A percentile compares a stretch with the other conserved stretches of the same genome.
phyloP scores from a whole-genome alignment of 2,329 filamentous ascomycete genomes.

The Botryotinia convoluta region DNA sequence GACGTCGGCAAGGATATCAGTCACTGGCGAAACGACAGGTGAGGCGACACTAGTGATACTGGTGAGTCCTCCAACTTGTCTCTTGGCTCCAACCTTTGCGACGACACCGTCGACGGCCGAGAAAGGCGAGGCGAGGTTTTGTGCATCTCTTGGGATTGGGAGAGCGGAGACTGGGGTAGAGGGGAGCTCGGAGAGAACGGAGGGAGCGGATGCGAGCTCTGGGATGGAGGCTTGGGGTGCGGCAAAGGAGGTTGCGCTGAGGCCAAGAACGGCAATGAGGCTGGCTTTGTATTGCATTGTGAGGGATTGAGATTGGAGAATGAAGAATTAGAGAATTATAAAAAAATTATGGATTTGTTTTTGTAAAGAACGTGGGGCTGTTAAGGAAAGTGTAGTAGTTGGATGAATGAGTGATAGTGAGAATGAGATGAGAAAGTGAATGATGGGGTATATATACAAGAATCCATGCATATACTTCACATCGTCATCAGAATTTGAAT shows the following conservation, averaged over 20 bases:
- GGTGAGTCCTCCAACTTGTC: neutral
- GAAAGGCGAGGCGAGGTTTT: neutral
- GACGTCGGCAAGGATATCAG: too few species aligned
- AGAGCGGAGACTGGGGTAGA: neutral
- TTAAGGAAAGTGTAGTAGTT: neutral
- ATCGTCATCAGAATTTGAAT: neutral
- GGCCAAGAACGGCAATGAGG: conserved; percentile 5
- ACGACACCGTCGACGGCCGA: too few species aligned
- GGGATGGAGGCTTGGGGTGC: neutral
- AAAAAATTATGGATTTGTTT: neutral
- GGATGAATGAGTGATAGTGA: neutral
- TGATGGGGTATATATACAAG: neutral
- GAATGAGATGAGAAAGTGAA: neutral
- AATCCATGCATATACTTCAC: too few species aligned
- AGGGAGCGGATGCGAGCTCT: neutral
- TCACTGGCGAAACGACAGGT: neutral
- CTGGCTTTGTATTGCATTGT: conserved; percentile 3
- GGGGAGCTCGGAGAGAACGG: neutral
- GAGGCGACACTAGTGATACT: neutral
- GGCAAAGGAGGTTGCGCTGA: neutral
- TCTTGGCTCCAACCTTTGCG: neutral
- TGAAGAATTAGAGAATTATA: neutral
- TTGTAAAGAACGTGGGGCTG: neutral
- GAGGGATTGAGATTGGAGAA: neutral
- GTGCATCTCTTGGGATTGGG: neutral